Percentiles rank a stretch among this genome's conserved stretches.
phyloP scores from a whole-genome alignment of 2,329 filamentous ascomycete genomes.

The Catunica adiposa region DNA sequence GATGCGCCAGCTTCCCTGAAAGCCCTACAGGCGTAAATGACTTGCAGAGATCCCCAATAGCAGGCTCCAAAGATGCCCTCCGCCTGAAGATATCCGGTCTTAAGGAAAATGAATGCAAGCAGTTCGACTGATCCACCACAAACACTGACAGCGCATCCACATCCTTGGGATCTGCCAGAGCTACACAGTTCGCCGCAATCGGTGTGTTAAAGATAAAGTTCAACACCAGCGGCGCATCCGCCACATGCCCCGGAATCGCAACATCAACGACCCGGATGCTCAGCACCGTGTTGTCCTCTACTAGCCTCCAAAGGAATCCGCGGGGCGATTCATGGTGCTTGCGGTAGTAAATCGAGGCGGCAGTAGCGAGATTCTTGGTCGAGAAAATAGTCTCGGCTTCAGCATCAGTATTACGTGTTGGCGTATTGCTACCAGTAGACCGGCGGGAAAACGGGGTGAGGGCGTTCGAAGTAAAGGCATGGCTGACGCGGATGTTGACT shows the following conservation, averaged over 20 bases:
- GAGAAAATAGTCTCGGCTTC: slow-evolving; percentile 63
- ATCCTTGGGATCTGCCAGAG: slow-evolving; percentile 62
- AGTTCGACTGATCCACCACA: slow-evolving; percentile 60
- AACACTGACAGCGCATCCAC: slow-evolving; percentile 66
- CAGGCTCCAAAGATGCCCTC: slow-evolving; percentile 50
- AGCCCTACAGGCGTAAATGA: slow-evolving; percentile 57
- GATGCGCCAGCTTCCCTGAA: slow-evolving; percentile 62
- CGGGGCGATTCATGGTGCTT: slow-evolving; percentile 58
- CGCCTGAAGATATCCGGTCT: slow-evolving; percentile 68
- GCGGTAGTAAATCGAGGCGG: slow-evolving; percentile 74
- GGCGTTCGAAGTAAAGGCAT: slow-evolving; percentile 26
- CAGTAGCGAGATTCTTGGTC: slow-evolving; percentile 53
- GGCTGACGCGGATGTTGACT: slow-evolving; percentile 52
- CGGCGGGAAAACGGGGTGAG: slow-evolving; percentile 17
- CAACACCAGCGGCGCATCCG: slow-evolving; percentile 58
- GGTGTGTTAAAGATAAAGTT: slow-evolving; percentile 59
- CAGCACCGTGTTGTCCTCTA: slow-evolving; percentile 63
- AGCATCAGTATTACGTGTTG: slow-evolving; percentile 18
- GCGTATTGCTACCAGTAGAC: neutral
- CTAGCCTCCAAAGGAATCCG: slow-evolving; percentile 78
- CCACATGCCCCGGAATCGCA: slow-evolving; percentile 33
- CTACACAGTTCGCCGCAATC: slow-evolving; percentile 63
- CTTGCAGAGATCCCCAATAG: slow-evolving; percentile 62
- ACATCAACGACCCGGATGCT: slow-evolving; percentile 75
- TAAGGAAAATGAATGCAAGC: slow-evolving; percentile 70